Base-by-base conservation (phyloP, 1,284 basidiomycete genomes). In the Tylopilus orsonianus region DNA sequence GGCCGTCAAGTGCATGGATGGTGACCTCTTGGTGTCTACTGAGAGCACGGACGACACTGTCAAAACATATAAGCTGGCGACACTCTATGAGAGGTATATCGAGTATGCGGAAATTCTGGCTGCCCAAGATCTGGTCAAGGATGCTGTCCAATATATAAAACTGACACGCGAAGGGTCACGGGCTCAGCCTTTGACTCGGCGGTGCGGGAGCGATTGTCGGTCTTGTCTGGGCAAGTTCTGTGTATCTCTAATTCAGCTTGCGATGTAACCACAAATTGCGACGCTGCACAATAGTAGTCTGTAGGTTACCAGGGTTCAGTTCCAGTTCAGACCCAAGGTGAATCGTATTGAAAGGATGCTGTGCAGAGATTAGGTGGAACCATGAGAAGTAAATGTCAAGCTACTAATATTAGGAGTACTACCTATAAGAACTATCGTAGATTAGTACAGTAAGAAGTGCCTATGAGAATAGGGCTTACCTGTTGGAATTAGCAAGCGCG, bases 41-140 rank as follows among this genome's bases (percentile, higher is more conserved):
- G 54, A 58, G 3, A 63, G 59, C 16, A 59, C 59, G 2, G 76
- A 79, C 49, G 72, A 74, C 1, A 75, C 75, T 6, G 78, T 77
- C 6, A 80, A 86, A 61, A 75, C 81, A 0, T 98, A 90, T 79
- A 94, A 92, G 70, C 80, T 98, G n/a, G 81, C 90, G 0, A 75
- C 75, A 10, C 72, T 99, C 39, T 98, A 99, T 67, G 94, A 97
- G 65, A 82, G 88, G 24, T 97, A 97, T 74, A 86, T 90, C 63
- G 96, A 98, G 71, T 99, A 99, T 62, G 93, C 96, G 9, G 91
- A 97, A 59, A 72, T 97, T 49, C 78, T 99, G 26, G 90, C 92
- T 8, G 81, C 89, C 0, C 96, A 99, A 64, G 95, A 94, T 38
- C 78, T 97, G 24, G 73, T 96, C 43, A 80, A 85, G 55, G 84